Evolutionary conservation across 768 basidiomycete genomes (phyloP).

Genomic region (Serendipita vermifera): DNA sequence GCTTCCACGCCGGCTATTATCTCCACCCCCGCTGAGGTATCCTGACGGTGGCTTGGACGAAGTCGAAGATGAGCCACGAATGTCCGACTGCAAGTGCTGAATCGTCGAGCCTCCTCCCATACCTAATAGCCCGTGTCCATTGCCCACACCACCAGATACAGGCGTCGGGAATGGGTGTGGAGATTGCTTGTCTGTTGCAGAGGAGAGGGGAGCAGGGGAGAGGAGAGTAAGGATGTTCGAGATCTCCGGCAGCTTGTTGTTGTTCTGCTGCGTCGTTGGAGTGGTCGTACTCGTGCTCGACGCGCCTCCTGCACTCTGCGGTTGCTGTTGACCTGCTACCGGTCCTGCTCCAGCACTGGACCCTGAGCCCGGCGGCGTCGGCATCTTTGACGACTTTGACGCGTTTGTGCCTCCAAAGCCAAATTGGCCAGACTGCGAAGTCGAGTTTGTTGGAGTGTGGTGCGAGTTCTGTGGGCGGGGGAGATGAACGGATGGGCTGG

Average conservation of each 20-base stretch:
- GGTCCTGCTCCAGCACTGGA: too few relatives aligned
- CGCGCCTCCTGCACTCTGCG: too few relatives aligned
- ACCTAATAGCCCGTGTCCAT: neutral
- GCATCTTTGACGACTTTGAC: too few relatives aligned
- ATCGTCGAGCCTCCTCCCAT: neutral
- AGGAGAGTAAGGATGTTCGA: constrained; percentile 9
- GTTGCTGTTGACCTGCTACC: too few relatives aligned
- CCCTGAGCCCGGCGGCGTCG: too few relatives aligned
- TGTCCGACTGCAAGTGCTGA: neutral
- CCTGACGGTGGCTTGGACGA: neutral
- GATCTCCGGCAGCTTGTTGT: neutral
- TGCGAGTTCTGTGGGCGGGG: too few relatives aligned
- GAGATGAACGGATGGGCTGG: too few relatives aligned
- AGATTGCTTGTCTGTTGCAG: neutral
- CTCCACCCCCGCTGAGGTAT: neutral
- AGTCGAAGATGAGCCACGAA: neutral
- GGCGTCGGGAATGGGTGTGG: constrained; percentile 7
- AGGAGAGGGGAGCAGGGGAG: neutral
- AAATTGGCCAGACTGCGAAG: too few relatives aligned
- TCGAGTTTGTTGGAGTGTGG: too few relatives aligned
- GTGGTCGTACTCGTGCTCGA: neutral
- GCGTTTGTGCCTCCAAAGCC: too few relatives aligned
- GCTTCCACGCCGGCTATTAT: neutral
- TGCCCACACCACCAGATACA: neutral
- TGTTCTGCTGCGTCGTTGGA: neutral